These are phyloP conservation scores for Phycomyces blakesleeanus DNA, from an alignment of 192 early-diverging fungal genomes.

Conservation along the genomic window DNA sequence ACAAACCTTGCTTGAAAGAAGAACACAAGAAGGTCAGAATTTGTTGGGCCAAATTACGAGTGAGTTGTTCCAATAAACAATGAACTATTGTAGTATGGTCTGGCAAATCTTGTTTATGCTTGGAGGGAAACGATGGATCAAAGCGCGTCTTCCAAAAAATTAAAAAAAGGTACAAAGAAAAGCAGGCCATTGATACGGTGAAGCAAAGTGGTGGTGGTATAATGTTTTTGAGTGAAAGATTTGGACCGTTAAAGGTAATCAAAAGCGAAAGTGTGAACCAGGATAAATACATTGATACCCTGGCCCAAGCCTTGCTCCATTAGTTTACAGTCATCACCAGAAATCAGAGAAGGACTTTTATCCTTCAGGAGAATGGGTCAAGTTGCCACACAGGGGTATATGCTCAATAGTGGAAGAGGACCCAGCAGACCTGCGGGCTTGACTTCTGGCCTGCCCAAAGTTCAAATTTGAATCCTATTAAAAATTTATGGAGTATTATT, in stretches of 20 bases:
- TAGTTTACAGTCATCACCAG: background rate
- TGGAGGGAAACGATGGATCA: background rate
- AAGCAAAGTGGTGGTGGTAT: background rate
- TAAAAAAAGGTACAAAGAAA: background rate
- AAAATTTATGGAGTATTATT: too few relatives aligned
- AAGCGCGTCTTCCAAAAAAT: background rate
- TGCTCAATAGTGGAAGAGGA: background rate
- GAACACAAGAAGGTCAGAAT: background rate
- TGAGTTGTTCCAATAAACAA: background rate
- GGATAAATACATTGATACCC: background rate
- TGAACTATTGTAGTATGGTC: background rate
- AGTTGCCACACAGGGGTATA: background rate
- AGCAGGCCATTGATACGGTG: background rate
- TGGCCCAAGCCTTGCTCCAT: background rate
- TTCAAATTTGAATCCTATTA: too few relatives aligned
- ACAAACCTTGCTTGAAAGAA: background rate
- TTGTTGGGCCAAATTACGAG: background rate
- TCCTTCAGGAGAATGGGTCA: background rate
- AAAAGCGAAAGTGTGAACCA: background rate
- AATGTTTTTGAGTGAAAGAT: background rate
- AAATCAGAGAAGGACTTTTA: background rate
- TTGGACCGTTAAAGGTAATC: background rate
- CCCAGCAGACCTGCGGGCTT: background rate
- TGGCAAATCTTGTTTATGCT: background rate
- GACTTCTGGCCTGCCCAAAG: too few relatives aligned